phyloP scores from a whole-genome alignment of 176 grass and related monocot genomes.

The Cenchrus purpureus region DNA sequence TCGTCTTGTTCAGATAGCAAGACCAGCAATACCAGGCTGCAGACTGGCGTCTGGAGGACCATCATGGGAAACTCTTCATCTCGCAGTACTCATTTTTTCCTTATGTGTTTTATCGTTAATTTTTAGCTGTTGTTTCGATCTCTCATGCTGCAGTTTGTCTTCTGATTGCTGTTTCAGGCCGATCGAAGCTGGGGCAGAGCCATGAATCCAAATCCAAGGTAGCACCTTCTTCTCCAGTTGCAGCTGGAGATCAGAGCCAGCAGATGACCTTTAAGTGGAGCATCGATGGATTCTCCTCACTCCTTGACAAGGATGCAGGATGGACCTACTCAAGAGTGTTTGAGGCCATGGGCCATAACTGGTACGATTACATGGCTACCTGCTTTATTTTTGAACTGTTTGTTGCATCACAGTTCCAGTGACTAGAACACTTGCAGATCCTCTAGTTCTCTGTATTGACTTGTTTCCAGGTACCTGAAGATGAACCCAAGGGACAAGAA shows the following conservation, averaged over 20 bases:
- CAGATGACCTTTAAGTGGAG: conserved; percentile 47
- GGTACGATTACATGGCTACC: background rate
- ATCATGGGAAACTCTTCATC: conserved; percentile 23
- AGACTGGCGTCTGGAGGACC: background rate
- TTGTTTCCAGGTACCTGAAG: conserved; percentile 30
- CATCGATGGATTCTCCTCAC: conserved; percentile 50
- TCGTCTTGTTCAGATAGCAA: background rate
- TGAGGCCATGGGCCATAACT: conserved; percentile 37
- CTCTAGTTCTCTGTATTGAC: background rate
- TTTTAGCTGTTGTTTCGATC: conserved; percentile 2
- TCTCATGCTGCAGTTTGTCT: background rate
- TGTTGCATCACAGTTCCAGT: background rate
- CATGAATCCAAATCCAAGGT: conserved; percentile 30
- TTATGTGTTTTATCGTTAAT: background rate
- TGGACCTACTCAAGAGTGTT: conserved; percentile 46
- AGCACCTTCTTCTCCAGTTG: background rate
- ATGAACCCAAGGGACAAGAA: conserved; percentile 45
- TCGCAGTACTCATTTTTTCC: background rate
- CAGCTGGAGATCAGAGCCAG: background rate
- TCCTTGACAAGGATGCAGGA: conserved; percentile 42
- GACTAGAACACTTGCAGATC: background rate
- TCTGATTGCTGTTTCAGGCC: background rate
- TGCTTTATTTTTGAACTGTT: background rate
- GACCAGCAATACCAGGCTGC: background rate
- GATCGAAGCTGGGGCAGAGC: background rate